A percentile compares a stretch with the other conserved stretches of the same genome.
Conservation (phyloP, 1,139 yeast species). For the Kodamaea sp. region DNA sequence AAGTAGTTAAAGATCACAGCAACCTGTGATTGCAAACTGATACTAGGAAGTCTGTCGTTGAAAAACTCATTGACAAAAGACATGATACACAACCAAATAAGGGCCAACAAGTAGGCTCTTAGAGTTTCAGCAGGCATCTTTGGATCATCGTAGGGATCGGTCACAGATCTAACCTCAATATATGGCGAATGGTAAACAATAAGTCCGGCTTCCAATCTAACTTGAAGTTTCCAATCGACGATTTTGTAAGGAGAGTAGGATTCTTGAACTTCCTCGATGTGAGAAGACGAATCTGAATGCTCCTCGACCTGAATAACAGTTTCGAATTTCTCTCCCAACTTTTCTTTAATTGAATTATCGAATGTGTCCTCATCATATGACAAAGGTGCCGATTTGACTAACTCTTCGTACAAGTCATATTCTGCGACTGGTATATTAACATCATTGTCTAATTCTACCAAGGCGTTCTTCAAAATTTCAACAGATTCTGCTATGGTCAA, state of each 20-base stretch:
- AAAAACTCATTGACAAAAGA: slow-evolving; percentile 60
- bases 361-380: not conserved
- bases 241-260: slow-evolving; percentile 1
- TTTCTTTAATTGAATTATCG: slow-evolving; percentile 5
- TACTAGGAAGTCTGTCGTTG: slow-evolving; percentile 52
- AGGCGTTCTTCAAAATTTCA: slow-evolving; percentile 16
- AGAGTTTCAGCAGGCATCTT: slow-evolving; percentile 52
- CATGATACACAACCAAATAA: slow-evolving; percentile 56
- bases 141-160: slow-evolving; percentile 54
- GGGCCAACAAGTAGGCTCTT: slow-evolving; percentile 55
- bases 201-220: slow-evolving; percentile 21
- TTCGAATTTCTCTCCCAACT: slow-evolving; percentile 1
- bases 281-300: slow-evolving; percentile 1
- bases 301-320: not conserved
- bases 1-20: slow-evolving; percentile 61
- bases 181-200: slow-evolving; percentile 58
- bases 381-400: slow-evolving; percentile 3
- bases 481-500: slow-evolving; percentile 24
- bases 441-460: slow-evolving; percentile 21
- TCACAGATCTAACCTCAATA: slow-evolving; percentile 61
- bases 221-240: slow-evolving; percentile 15
- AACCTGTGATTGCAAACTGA: slow-evolving; percentile 45
- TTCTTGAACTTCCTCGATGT: not conserved
- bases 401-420: slow-evolving; percentile 10
- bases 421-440: slow-evolving; percentile 19